Evolutionary conservation across 768 basidiomycete genomes (phyloP).

Genomic region (Tephrocybe sp.): DNA sequence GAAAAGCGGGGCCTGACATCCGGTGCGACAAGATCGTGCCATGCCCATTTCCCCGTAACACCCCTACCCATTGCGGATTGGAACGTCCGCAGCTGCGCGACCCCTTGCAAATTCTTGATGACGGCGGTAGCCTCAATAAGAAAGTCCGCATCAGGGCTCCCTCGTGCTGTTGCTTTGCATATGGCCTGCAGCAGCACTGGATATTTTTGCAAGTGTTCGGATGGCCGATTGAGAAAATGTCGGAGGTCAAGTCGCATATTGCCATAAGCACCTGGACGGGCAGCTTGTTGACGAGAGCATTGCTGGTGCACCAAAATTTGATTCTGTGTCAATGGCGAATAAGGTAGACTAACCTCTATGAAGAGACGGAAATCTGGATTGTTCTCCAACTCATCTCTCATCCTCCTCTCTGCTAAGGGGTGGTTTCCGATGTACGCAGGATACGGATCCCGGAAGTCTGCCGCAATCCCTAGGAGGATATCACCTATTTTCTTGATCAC

Average conservation of each 20-base stretch:
- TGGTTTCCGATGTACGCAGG: conserved; percentile 85
- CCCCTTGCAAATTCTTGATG: conserved; percentile 78
- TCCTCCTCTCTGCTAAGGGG: conserved; percentile 79
- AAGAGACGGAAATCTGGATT: conserved; percentile 86
- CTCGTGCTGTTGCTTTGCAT: conserved; percentile 74
- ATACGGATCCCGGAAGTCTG: conserved; percentile 85
- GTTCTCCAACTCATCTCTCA: conserved; percentile 83
- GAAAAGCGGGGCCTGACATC: conserved; percentile 59
- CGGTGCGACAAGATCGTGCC: conserved; percentile 80
- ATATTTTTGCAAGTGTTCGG: conserved; percentile 86
- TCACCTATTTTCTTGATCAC: conserved; percentile 87
- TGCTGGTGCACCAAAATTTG: conserved; percentile 26
- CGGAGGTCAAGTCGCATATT: conserved; percentile 62
- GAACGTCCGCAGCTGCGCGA: conserved; percentile 85
- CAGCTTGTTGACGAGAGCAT: conserved; percentile 43
- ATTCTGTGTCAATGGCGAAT: not conserved
- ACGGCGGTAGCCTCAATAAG: conserved; percentile 76
- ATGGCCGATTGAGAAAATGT: conserved; percentile 75
- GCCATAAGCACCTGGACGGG: conserved; percentile 37
- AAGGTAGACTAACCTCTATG: conserved; percentile 63
- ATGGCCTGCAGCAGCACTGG: conserved; percentile 87
- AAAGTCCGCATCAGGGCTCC: conserved; percentile 84
- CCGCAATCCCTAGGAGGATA: conserved; percentile 82
- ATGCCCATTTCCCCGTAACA: conserved; percentile 77
- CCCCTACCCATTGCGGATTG: conserved; percentile 88